phyloP scores from a whole-genome alignment of 2,329 filamentous ascomycete species.

The Seiridium unicorne region DNA sequence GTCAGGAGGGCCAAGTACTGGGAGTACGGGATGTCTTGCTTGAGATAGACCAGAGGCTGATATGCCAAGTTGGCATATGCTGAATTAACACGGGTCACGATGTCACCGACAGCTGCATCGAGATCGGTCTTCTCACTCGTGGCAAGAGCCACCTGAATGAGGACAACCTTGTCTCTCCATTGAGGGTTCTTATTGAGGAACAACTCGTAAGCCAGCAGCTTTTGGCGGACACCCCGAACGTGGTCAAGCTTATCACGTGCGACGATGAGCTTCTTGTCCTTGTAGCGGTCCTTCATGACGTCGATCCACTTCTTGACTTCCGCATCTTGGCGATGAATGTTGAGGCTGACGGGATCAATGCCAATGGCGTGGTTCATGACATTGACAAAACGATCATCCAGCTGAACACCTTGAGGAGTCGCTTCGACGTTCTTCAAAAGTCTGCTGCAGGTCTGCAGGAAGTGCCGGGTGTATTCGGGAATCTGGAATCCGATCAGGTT shows the following conservation, averaged over 20 bases:
- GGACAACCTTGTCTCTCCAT: slow-evolving; percentile 82
- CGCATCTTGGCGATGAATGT: slow-evolving; percentile 65
- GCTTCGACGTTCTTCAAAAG: slow-evolving; percentile 86
- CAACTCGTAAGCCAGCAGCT: slow-evolving; percentile 86
- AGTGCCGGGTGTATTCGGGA: slow-evolving; percentile 88
- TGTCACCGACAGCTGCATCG: slow-evolving; percentile 85
- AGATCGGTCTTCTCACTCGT: slow-evolving; percentile 86
- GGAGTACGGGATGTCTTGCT: slow-evolving; percentile 89
- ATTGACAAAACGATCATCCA: slow-evolving; percentile 92
- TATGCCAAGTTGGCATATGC: slow-evolving; percentile 87
- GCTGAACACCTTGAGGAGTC: slow-evolving; percentile 80
- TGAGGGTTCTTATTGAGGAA: slow-evolving; percentile 93
- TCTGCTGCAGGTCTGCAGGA: slow-evolving; percentile 92
- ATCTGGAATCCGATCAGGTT: slow-evolving; percentile 94
- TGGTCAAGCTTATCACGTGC: slow-evolving; percentile 92
- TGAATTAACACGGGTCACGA: slow-evolving; percentile 92
- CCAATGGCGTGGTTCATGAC: slow-evolving; percentile 85
- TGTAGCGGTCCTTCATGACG: slow-evolving; percentile 79
- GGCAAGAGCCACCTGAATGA: slow-evolving; percentile 92
- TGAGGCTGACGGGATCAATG: slow-evolving; percentile 79
- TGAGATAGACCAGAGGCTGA: slow-evolving; percentile 88
- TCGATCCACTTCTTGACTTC: slow-evolving; percentile 78
- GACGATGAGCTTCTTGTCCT: slow-evolving; percentile 86
- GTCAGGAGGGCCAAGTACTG: slow-evolving; percentile 92
- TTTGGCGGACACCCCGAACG: slow-evolving; percentile 89